phyloP scores from a whole-genome alignment of 495 filamentous ascomycete genomes.

The Hypomontagnella submonticulosa region DNA sequence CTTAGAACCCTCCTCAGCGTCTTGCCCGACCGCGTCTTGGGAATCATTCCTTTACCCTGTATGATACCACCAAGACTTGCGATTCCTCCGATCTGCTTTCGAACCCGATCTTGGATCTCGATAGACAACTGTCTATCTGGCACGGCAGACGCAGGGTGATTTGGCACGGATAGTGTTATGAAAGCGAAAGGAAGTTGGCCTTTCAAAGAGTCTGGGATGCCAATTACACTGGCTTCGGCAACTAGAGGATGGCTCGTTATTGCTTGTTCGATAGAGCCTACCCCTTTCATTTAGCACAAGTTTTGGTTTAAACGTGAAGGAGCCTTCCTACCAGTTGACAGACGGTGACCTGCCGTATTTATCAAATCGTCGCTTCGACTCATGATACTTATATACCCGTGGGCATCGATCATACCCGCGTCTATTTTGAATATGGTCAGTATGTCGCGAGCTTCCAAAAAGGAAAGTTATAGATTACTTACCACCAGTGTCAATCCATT shows the following conservation, averaged over 20 bases:
- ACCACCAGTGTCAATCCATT: slow-evolving; percentile 85
- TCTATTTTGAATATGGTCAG: slow-evolving; percentile 57
- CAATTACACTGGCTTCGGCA: slow-evolving; percentile 84
- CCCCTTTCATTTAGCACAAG: slow-evolving; percentile 16
- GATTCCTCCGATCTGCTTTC: slow-evolving; percentile 88
- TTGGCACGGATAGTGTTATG: slow-evolving; percentile 66
- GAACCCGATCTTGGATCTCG: slow-evolving; percentile 73
- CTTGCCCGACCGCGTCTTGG: slow-evolving; percentile 90
- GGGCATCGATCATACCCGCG: slow-evolving; percentile 82
- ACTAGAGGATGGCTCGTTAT: slow-evolving; percentile 82
- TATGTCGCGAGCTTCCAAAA: background rate
- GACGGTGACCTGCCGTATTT: slow-evolving; percentile 92
- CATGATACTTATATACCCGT: slow-evolving; percentile 90
- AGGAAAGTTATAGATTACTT: slow-evolving; percentile 11
- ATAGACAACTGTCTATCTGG: slow-evolving; percentile 58
- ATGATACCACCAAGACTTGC: slow-evolving; percentile 86
- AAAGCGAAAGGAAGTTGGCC: slow-evolving; percentile 94
- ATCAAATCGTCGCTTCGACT: slow-evolving; percentile 90
- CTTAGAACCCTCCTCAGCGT: slow-evolving; percentile 82
- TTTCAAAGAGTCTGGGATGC: slow-evolving; percentile 85
- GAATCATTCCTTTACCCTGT: slow-evolving; percentile 87
- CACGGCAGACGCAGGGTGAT: slow-evolving; percentile 58
- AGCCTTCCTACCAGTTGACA: slow-evolving; percentile 77
- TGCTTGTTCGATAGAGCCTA: slow-evolving; percentile 87
- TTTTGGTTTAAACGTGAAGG: background rate